phyloP scores from a whole-genome alignment of 805 yeast species.

The Priceomyces melissophilus region DNA sequence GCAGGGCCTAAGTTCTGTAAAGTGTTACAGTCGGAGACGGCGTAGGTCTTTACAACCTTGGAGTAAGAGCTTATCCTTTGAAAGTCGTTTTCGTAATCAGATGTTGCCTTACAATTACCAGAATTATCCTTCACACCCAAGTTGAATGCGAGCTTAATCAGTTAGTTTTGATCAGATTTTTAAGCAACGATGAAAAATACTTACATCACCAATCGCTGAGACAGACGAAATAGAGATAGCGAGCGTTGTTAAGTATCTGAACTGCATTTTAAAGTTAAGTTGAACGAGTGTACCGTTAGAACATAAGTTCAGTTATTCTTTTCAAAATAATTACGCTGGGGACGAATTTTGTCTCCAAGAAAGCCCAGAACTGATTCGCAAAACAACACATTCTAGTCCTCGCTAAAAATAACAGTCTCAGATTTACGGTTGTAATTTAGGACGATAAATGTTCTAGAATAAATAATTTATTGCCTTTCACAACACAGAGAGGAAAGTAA shows the following conservation, averaged over 20 bases:
- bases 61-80: slow-evolving; percentile 56
- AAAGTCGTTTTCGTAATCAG: slow-evolving; percentile 70
- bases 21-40: slow-evolving; percentile 93
- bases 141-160: slow-evolving; percentile 67
- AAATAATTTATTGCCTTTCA: no score
- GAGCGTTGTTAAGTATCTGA: slow-evolving; percentile 40
- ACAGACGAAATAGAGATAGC: slow-evolving; percentile 49
- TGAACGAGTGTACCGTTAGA: not conserved
- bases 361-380: no score
- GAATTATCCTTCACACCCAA: slow-evolving; percentile 75
- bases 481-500: no score
- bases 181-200: slow-evolving; percentile 9
- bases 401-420: no score
- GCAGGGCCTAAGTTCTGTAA: slow-evolving; percentile 83
- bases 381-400: no score
- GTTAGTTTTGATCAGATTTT: slow-evolving; percentile 9
- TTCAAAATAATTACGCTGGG: no score
- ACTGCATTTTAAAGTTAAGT: slow-evolving; percentile 25
- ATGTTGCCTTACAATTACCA: slow-evolving; percentile 72
- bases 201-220: slow-evolving; percentile 57
- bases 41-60: slow-evolving; percentile 74
- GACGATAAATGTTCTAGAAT: no score
- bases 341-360: no score
- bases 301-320: no score
- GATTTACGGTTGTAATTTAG: no score